These are phyloP conservation scores for Chaetomium sp. DNA, from an alignment of 2,329 filamentous ascomycete species.

Conservation along the genomic window DNA sequence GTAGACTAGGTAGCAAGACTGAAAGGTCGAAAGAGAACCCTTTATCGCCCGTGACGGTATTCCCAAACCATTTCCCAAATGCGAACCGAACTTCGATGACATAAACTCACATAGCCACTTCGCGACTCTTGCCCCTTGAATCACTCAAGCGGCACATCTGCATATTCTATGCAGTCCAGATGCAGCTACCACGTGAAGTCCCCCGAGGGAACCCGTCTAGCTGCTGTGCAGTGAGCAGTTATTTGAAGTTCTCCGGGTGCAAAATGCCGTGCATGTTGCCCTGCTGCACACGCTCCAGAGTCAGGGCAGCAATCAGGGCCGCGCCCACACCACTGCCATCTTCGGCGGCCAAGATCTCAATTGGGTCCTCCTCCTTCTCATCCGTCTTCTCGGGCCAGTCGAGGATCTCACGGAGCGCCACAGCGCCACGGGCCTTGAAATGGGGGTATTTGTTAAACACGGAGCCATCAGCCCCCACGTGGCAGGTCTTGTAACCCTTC, in stretches of 20 bases:
- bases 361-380: conserved; percentile 71
- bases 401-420: conserved; percentile 87
- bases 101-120: no score
- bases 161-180: no score
- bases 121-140: no score
- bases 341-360: conserved; percentile 84
- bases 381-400: conserved; percentile 75
- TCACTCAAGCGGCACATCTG: no score
- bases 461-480: conserved; percentile 93
- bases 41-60: no score
- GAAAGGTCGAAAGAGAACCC: no score
- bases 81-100: no score
- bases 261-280: conserved; percentile 59
- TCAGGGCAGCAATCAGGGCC: conserved; percentile 78
- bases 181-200: background rate
- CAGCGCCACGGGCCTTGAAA: conserved; percentile 88
- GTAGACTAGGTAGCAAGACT: no score
- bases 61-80: no score
- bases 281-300: conserved; percentile 56
- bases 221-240: background rate
- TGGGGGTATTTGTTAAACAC: conserved; percentile 99
- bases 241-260: conserved; percentile 55
- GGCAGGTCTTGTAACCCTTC: conserved; percentile 80
- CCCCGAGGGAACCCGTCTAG: background rate
- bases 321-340: conserved; percentile 97